A percentile compares a stretch with the other conserved stretches of the same genome.
These are phyloP conservation scores for Saccharata proteae DNA, from an alignment of 2,329 filamentous ascomycete genomes.

Conservation along the genomic window DNA sequence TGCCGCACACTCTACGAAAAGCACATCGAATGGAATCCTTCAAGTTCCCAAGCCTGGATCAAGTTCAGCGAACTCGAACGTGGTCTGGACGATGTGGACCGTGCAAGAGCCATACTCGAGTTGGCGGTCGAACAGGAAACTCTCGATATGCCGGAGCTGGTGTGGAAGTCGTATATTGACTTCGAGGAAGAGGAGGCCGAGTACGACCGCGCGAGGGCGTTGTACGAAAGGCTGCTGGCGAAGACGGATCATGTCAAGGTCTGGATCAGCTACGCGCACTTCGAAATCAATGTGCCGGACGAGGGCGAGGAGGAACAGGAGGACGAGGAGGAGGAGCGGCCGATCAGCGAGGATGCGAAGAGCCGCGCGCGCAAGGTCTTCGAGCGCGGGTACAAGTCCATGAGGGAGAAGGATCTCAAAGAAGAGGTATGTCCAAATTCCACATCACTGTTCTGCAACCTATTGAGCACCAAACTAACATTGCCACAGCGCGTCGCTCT, in stretches of 20 bases:
- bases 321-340: conserved; percentile 44
- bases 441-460: no score
- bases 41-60: conserved; percentile 92
- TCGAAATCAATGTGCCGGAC: conserved; percentile 89
- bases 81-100: conserved; percentile 78
- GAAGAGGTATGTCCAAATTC: conserved; percentile 49
- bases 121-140: conserved; percentile 70
- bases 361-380: conserved; percentile 71
- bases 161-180: conserved; percentile 98
- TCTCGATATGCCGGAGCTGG: conserved; percentile 91
- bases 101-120: conserved; percentile 83
- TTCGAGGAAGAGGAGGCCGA: conserved; percentile 95
- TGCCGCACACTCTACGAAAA: conserved; percentile 91
- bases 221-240: conserved; percentile 83
- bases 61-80: conserved; percentile 89
- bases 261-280: conserved; percentile 97
- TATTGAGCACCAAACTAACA: conserved; percentile 19
- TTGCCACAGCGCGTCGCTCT: conserved; percentile 58
- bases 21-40: conserved; percentile 80
- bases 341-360: conserved; percentile 74
- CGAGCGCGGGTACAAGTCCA: conserved; percentile 68
- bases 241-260: conserved; percentile 99
- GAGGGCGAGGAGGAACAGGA: conserved; percentile 49
- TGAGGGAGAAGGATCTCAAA: conserved; percentile 84
- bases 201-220: conserved; percentile 64